phyloP scores from a whole-genome alignment of 2,329 filamentous ascomycete genomes.

The Diaporthe nobilis region DNA sequence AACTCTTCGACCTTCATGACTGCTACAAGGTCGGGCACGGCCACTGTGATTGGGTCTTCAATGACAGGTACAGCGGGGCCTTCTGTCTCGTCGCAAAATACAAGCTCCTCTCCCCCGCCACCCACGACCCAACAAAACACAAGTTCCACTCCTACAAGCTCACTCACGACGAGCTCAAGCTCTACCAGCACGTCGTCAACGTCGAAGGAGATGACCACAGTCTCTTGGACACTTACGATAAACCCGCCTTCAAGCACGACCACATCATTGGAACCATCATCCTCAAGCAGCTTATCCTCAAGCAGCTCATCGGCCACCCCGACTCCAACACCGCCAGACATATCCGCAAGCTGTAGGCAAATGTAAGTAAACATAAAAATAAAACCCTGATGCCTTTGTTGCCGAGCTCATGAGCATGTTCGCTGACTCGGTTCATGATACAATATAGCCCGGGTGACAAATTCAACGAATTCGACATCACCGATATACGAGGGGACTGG shows the following conservation, averaged over 20 bases:
- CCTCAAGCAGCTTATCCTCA: neutral
- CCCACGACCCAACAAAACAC: neutral
- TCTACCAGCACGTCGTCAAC: neutral
- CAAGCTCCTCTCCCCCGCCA: neutral
- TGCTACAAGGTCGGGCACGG: neutral
- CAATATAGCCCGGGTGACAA: neutral
- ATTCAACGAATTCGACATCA: neutral
- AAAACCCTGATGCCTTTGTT: too few species aligned
- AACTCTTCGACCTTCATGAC: constrained; percentile 8
- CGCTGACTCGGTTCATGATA: neutral
- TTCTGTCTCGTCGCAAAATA: neutral
- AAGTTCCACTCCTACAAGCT: neutral
- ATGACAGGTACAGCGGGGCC: neutral
- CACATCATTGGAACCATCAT: neutral
- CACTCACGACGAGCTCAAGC: neutral
- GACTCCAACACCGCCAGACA: neutral
- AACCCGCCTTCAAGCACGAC: neutral
- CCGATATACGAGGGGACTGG: constrained; percentile 10
- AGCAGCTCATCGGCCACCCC: neutral
- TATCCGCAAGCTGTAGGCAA: neutral
- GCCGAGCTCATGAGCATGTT: neutral
- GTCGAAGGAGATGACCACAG: neutral
- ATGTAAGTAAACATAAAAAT: neutral
- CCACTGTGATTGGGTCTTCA: neutral
- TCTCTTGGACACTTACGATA: constrained; percentile 3